Percentiles rank a stretch among this genome's conserved stretches.
Evolutionary conservation across 2,329 filamentous ascomycete genomes (phyloP).

Genomic region (Neocatenulostroma microsporum): DNA sequence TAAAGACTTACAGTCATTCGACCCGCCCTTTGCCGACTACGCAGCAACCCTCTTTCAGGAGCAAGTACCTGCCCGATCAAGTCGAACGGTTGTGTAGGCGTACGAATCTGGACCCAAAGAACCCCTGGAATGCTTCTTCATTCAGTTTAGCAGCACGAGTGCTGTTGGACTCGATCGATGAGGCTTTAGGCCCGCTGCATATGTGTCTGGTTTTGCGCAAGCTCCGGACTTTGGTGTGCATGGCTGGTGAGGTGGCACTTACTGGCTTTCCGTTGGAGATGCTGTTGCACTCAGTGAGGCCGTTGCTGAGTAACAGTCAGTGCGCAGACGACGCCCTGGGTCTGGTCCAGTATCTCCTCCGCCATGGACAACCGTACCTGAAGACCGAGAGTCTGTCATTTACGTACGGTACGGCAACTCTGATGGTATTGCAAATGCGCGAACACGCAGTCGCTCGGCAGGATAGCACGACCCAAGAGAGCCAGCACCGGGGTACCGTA

Average conservation of each 20-base stretch:
- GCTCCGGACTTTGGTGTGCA: constrained; percentile 68
- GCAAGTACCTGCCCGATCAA: constrained; percentile 66
- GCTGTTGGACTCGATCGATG: constrained; percentile 72
- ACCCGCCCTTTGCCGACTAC: constrained; percentile 59
- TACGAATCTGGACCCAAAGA: constrained; percentile 54
- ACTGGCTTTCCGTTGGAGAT: constrained; percentile 82
- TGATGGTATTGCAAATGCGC: constrained; percentile 68
- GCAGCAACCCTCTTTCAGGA: constrained; percentile 80
- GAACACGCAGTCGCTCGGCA: constrained; percentile 29
- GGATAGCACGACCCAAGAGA: constrained; percentile 67
- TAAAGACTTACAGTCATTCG: constrained; percentile 62
- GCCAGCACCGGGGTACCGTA: constrained; percentile 69
- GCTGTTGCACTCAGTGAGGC: constrained; percentile 70
- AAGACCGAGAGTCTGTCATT: constrained; percentile 56
- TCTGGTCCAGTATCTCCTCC: constrained; percentile 74
- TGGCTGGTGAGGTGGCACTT: constrained; percentile 66
- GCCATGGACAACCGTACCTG: constrained; percentile 59
- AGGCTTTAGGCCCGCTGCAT: constrained; percentile 76
- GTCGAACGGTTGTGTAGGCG: constrained; percentile 70
- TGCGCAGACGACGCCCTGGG: constrained; percentile 88
- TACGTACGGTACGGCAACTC: constrained; percentile 69
- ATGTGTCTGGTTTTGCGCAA: constrained; percentile 81
- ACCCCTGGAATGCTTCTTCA: constrained; percentile 21
- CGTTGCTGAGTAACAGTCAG: constrained; percentile 71
- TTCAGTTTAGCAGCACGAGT: constrained; percentile 50